phyloP scores from a whole-genome alignment of 2,329 filamentous ascomycete genomes.

The Blastomyces silverae region DNA sequence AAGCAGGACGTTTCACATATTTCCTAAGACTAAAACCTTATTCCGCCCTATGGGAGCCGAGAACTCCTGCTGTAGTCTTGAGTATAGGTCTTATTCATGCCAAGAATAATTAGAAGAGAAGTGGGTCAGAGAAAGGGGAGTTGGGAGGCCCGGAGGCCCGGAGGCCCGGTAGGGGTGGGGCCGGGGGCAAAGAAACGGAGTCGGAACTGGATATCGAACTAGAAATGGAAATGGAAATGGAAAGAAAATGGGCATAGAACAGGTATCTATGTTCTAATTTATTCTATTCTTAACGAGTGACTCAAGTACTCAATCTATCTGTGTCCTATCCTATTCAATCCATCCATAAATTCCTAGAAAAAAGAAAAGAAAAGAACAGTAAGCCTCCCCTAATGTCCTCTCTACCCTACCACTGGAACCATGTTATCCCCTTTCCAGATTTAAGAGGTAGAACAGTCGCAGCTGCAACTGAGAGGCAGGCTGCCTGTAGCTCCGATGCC shows the following conservation, averaged over 20 bases:
- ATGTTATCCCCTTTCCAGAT: background rate
- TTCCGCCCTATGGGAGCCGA: background rate
- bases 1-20: no score
- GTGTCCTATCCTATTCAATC: background rate
- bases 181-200: background rate
- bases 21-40: background rate
- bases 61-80: background rate
- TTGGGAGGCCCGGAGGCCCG: no score
- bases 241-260: background rate
- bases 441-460: slow-evolving; percentile 1
- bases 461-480: background rate
- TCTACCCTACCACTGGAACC: background rate
- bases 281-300: slow-evolving; percentile 2
- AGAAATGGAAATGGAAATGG: background rate
- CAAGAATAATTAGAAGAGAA: background rate
- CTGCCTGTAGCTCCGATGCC: background rate
- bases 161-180: no score
- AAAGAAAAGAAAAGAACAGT: background rate
- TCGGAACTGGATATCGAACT: background rate
- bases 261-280: background rate
- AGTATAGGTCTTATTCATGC: background rate
- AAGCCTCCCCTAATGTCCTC: background rate
- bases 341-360: background rate
- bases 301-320: background rate
- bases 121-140: background rate